A percentile compares a stretch with the other conserved stretches of the same genome.
Conservation (phyloP, 495 filamentous ascomycete species). For the Penicillium flavigenum region DNA sequence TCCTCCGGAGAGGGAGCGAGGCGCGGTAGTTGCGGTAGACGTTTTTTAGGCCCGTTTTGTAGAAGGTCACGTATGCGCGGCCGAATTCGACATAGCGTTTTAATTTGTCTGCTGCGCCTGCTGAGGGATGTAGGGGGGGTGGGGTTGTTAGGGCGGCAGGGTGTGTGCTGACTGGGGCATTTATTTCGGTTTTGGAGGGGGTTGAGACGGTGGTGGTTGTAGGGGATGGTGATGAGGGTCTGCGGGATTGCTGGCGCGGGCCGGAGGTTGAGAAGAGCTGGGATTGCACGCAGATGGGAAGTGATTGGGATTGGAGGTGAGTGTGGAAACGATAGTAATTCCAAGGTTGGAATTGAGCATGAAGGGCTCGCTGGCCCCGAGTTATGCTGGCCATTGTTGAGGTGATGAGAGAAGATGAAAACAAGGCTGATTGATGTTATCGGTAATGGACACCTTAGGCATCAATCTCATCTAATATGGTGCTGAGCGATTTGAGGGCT, state of each 20-base stretch:
- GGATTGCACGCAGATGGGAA: neutral
- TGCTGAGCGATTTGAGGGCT: neutral
- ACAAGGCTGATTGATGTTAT: neutral
- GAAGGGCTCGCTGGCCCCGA: constrained; percentile 12
- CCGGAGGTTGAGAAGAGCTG: constrained; percentile 25
- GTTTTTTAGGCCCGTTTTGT: constrained; percentile 77
- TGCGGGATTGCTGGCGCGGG: constrained; percentile 9
- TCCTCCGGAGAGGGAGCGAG: constrained; percentile 34
- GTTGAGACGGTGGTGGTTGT: constrained; percentile 9
- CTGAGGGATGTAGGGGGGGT: constrained; percentile 17
- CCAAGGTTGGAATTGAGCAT: constrained; percentile 1
- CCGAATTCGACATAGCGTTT: constrained; percentile 42
- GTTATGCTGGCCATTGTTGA: constrained; percentile 13
- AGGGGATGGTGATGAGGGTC: constrained; percentile 17
- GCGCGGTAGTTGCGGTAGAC: constrained; percentile 58
- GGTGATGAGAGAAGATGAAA: neutral
- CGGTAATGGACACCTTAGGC: constrained; percentile 15
- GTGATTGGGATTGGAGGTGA: constrained; percentile 1
- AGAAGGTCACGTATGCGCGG: constrained; percentile 64
- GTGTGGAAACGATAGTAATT: neutral
- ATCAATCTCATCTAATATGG: neutral
- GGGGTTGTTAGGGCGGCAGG: constrained; percentile 37
- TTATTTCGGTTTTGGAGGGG: constrained; percentile 30
- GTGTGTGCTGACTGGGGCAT: constrained; percentile 42
- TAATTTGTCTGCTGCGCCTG: constrained; percentile 31